Percentiles rank a stretch among this genome's conserved stretches.
Evolutionary conservation across 2,329 filamentous ascomycete species (phyloP).

Genomic region (Coniella vitis): DNA sequence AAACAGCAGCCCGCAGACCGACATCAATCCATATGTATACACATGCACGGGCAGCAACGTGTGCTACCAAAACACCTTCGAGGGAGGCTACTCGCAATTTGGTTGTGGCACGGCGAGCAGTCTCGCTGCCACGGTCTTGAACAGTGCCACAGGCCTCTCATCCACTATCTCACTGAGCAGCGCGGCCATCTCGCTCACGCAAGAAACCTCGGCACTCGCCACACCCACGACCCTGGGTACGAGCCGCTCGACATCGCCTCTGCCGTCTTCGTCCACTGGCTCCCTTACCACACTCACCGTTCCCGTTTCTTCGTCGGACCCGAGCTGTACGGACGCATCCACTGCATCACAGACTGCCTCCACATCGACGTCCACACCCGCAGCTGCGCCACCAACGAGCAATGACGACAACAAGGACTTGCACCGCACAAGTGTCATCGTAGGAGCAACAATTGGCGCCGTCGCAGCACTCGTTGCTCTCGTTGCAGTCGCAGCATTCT

Average conservation of each 20-base stretch:
- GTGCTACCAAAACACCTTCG: conserved; percentile 50
- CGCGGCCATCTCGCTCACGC: conserved; percentile 35
- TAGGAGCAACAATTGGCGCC: conserved; percentile 48
- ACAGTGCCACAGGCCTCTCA: conserved; percentile 38
- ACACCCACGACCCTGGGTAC: conserved; percentile 36
- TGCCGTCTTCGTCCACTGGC: conserved; percentile 12
- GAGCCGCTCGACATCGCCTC: conserved; percentile 18
- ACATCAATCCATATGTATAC: conserved; percentile 49
- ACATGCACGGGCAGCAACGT: conserved; percentile 45
- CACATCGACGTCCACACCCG: conserved; percentile 13
- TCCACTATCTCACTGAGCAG: conserved; percentile 29
- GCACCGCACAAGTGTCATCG: conserved; percentile 41
- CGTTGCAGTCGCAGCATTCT: conserved; percentile 34
- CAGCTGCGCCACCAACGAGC: conserved; percentile 13
- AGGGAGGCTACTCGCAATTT: conserved; percentile 49
- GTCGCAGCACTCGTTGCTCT: conserved; percentile 39
- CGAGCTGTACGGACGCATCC: conserved; percentile 14
- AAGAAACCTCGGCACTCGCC: conserved; percentile 30
- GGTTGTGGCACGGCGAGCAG: conserved; percentile 47
- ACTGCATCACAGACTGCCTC: neutral
- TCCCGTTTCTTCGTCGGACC: conserved; percentile 14
- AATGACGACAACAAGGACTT: neutral
- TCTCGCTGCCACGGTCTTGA: conserved; percentile 41
- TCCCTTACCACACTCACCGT: neutral
- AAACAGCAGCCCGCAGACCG: conserved; percentile 42